Evolutionary conservation across 371 early-diverging fungal genomes (phyloP), one percentile per base, ranked within the genome.

Genomic region (Syncephalastrum monosporum): DNA sequence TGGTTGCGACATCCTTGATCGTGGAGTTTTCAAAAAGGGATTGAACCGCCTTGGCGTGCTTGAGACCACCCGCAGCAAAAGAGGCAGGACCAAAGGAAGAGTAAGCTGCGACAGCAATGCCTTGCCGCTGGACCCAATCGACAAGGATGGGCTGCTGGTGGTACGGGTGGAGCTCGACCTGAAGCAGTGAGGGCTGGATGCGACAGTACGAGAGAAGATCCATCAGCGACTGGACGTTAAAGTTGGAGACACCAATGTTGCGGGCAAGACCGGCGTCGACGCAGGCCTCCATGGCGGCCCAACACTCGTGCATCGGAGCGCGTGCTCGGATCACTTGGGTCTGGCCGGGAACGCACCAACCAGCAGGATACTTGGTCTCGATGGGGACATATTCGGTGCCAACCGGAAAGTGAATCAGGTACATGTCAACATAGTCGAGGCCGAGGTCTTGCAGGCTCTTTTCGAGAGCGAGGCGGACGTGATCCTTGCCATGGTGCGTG

Each of bases 191-290:
- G 15, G 65, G 72, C 3, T 55, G 53, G 24, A 56, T 74, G 50
- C 42, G 62, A 33, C 51, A 69, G 38, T 71, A 71, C n/a, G 62
- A 57, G 1, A 71, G 50, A 12, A 71, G 43, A 51, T 71, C 71
- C 25, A 67, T 38, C 19, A 64, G 49, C 0, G 49, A 19, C 47
- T 64, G 64, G 2, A 64, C 71, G 38, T 70, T 64, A 45, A 77
- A 81, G 64, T 85, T 85, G 56, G 83, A 81, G 17, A 85, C 59
- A 47, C 85, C 83, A 69, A 85, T 84, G 54, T 78, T 72, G 50
- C 65, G 66, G 3, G 58, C 58, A 33, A 64, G 47, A 3, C 64
- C 67, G 42, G 50, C 56, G 47, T 62, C 56, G 2, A 57, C 63
- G 14, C 56, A 33, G 47, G 51, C 57, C 21, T 62, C 63, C 57